A percentile compares a stretch with the other conserved stretches of the same genome.
Evolutionary conservation across 805 yeast species (phyloP).

Genomic region (Suhomyces prunicola): DNA sequence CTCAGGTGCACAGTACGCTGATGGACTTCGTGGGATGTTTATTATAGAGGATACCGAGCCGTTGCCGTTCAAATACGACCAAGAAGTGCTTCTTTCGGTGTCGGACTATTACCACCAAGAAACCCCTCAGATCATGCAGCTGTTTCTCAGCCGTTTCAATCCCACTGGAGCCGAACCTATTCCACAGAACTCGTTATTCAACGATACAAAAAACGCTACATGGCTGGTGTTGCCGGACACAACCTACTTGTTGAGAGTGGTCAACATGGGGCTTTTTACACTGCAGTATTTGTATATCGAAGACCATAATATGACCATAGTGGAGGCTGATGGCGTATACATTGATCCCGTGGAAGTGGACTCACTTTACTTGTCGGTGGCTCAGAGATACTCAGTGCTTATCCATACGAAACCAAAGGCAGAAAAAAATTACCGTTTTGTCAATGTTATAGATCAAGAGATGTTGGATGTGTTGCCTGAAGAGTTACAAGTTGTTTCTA

Average conservation of each 20-base stretch:
- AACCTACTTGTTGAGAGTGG: constrained; percentile 62
- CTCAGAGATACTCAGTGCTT: constrained; percentile 75
- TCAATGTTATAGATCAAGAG: constrained; percentile 57
- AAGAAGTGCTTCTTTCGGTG: constrained; percentile 55
- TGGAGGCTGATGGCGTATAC: constrained; percentile 49
- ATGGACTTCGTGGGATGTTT: constrained; percentile 70
- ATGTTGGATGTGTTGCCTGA: constrained; percentile 71
- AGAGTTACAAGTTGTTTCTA: constrained; percentile 51
- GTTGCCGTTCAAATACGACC: constrained; percentile 58
- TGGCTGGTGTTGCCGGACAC: constrained; percentile 55
- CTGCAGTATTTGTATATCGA: constrained; percentile 51
- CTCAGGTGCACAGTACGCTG: constrained; percentile 72
- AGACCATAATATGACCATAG: constrained; percentile 39
- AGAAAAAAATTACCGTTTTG: constrained; percentile 53
- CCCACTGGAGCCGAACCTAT: constrained; percentile 87
- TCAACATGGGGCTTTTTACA: constrained; percentile 69
- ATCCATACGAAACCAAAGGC: constrained; percentile 50
- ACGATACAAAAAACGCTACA: constrained; percentile 59
- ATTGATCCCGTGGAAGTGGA: constrained; percentile 57
- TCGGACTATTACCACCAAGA: constrained; percentile 64
- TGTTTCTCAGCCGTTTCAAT: constrained; percentile 61
- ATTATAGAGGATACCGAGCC: constrained; percentile 55
- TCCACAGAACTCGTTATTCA: constrained; percentile 63
- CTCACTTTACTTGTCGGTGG: constrained; percentile 65
- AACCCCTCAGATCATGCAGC: constrained; percentile 42